Base-by-base conservation (phyloP, 225 moss, liverwort and hornwort genomes). In the Bryum argenteum region DNA sequence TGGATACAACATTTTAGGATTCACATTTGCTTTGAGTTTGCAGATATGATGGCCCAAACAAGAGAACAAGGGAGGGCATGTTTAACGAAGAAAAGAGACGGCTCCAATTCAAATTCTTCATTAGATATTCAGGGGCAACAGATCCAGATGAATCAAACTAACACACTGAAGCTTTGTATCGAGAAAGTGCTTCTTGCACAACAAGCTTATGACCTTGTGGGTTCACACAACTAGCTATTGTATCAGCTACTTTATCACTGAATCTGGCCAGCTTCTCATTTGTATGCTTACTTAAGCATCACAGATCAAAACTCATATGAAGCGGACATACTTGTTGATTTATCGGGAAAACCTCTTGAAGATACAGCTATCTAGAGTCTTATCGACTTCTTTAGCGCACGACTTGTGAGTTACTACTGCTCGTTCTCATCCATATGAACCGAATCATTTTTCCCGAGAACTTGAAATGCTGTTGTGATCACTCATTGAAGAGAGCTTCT, bases 181-280 rank as follows among this genome's bases (percentile, higher is more conserved):
- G 98, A 98, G 75, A 98, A 98, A 77, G 98, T 98, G 63, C 91
- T 94, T 58, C 92, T 98, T 74, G 98, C 94, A 42, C 86, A 98
- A 81, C 98, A 98, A 74, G 98, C 98, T 48, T 92, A 85, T 82
- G 98, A 98, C 75, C 78, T 98, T 89, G 95, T 96, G 71, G 51
- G 14, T 64, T 66, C 21, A 21, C 12, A 55, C 45, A 54, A 52
- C 15, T 17, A 19, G 9, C 11, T 14, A 17, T 37, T 41, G 5
- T 45, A 33, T 33, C 33, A 33, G 33, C 33, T 33, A 33, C 4
- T 16, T 9, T 33, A 10, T 21, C 69, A 18, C 17, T 69, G 61
- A 44, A 23, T 65, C 54, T 53, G 50, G n/a, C n/a, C 20, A 58
- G 20, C 8, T 71, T 54, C 69, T 69, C 26, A 81, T 23, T 22